Percentiles rank a stretch among this genome's conserved stretches.
These are phyloP conservation scores for Verbascum thapsus DNA, from an alignment of 257 asterid genomes.

Conservation along the genomic window DNA sequence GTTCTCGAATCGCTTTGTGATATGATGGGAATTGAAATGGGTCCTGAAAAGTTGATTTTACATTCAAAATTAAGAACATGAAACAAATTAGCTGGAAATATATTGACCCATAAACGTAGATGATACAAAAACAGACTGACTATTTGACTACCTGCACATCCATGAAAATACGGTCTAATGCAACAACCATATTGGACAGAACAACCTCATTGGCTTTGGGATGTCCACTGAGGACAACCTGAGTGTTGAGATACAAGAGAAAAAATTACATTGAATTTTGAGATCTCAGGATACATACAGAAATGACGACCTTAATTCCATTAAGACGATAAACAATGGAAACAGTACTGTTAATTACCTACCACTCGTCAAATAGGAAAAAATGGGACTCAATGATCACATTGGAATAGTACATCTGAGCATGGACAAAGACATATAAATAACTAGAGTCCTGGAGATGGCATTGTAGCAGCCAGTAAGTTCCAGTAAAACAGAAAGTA, in stretches of 20 bases:
- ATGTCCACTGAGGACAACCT: slow-evolving; percentile 73
- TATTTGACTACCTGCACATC: slow-evolving; percentile 82
- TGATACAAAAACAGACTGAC: slow-evolving; percentile 20
- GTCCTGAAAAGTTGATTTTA: slow-evolving; percentile 54
- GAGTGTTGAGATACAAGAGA: slow-evolving; percentile 26
- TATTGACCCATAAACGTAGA: not conserved
- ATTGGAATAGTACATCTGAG: slow-evolving; percentile 16
- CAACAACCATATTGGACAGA: slow-evolving; percentile 73
- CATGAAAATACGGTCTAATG: slow-evolving; percentile 69
- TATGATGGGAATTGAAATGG: slow-evolving; percentile 71
- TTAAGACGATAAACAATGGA: slow-evolving; percentile 7
- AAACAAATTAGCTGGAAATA: not conserved
- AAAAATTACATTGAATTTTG: slow-evolving; percentile 21
- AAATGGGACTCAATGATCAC: not conserved
- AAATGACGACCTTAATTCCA: slow-evolving; percentile 9
- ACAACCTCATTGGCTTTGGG: slow-evolving; percentile 72
- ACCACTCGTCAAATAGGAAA: not conserved
- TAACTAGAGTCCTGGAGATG: slow-evolving; percentile 10
- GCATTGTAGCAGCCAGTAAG: not conserved
- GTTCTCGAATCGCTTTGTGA: slow-evolving; percentile 85
- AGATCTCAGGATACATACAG: slow-evolving; percentile 22
- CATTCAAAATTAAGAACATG: slow-evolving; percentile 17
- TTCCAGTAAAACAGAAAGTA: slow-evolving; percentile 10
- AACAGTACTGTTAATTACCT: not conserved
- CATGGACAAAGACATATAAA: not conserved